Evolutionary conservation across 2,329 filamentous ascomycete genomes (phyloP).

Genomic region (Aspergillus sp.): DNA sequence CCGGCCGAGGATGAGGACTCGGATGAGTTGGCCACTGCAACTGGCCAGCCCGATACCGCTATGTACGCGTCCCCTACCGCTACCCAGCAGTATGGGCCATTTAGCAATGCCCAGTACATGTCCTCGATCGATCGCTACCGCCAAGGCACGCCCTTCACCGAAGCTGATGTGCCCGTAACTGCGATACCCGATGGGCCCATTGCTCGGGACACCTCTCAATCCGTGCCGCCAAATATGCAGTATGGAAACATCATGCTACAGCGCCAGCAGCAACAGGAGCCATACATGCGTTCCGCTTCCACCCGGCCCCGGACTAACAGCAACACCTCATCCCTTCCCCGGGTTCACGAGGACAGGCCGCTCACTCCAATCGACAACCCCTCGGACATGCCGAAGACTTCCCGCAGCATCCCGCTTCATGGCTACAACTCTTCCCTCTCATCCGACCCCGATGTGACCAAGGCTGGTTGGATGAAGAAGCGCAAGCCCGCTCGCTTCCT

Average conservation of each 20-base stretch:
- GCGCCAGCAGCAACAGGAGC: slow-evolving; percentile 37
- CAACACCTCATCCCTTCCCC: slow-evolving; percentile 13
- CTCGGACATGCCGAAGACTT: slow-evolving; percentile 24
- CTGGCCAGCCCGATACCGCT: slow-evolving; percentile 22
- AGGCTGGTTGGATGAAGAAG: slow-evolving; percentile 64
- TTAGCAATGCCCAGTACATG: background rate
- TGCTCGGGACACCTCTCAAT: slow-evolving; percentile 77
- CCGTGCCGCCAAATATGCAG: slow-evolving; percentile 90
- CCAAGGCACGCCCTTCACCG: slow-evolving; percentile 81
- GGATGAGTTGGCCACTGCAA: slow-evolving; percentile 21
- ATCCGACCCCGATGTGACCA: background rate
- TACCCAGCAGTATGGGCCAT: slow-evolving; percentile 12
- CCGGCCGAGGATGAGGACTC: slow-evolving; percentile 52
- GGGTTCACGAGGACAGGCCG: slow-evolving; percentile 21
- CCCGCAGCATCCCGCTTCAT: slow-evolving; percentile 16
- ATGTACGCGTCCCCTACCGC: slow-evolving; percentile 17
- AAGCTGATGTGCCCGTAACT: slow-evolving; percentile 84
- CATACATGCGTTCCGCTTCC: slow-evolving; percentile 45
- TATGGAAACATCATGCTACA: slow-evolving; percentile 54
- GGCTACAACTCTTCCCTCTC: background rate
- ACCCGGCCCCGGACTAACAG: slow-evolving; percentile 38
- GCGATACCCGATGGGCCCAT: slow-evolving; percentile 70
- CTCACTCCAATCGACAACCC: slow-evolving; percentile 32
- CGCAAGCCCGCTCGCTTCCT: slow-evolving; percentile 61
- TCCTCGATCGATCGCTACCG: slow-evolving; percentile 40